These are phyloP conservation scores for Yarrowia sp. DNA, from an alignment of 805 yeast species.

Conservation along the genomic window DNA sequence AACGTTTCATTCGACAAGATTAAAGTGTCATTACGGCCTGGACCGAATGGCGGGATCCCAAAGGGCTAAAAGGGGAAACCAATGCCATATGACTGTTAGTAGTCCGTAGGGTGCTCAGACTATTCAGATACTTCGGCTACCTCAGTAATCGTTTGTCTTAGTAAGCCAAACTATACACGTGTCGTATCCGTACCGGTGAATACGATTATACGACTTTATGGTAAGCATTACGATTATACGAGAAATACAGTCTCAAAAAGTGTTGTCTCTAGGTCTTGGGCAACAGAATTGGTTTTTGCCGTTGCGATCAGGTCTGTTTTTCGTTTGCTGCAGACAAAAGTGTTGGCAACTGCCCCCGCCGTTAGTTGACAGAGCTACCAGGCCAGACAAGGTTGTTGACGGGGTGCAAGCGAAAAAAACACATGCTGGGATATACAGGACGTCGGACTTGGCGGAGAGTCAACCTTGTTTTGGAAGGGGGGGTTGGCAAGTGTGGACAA, in stretches of 20 bases:
- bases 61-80: constrained; percentile 15
- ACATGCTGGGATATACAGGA: constrained; percentile 12
- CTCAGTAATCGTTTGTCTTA: too few species aligned
- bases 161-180: constrained; percentile 6
- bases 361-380: not conserved
- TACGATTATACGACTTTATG: too few species aligned
- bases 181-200: not conserved
- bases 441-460: constrained; percentile 6
- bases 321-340: constrained; percentile 1
- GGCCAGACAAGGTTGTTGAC: not conserved
- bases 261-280: too few species aligned
- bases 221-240: too few species aligned
- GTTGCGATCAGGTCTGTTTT: not conserved
- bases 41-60: constrained; percentile 23
- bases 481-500: too few species aligned
- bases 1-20: not conserved
- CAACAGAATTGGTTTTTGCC: constrained; percentile 6
- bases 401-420: not conserved
- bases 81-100: too few species aligned
- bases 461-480: not conserved
- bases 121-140: too few species aligned
- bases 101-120: too few species aligned
- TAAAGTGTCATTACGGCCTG: constrained; percentile 23
- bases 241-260: too few species aligned
- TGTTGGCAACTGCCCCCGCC: not conserved